These are phyloP conservation scores for Morella rubra DNA, from an alignment of 306 rosid genomes.

Conservation along the genomic window DNA sequence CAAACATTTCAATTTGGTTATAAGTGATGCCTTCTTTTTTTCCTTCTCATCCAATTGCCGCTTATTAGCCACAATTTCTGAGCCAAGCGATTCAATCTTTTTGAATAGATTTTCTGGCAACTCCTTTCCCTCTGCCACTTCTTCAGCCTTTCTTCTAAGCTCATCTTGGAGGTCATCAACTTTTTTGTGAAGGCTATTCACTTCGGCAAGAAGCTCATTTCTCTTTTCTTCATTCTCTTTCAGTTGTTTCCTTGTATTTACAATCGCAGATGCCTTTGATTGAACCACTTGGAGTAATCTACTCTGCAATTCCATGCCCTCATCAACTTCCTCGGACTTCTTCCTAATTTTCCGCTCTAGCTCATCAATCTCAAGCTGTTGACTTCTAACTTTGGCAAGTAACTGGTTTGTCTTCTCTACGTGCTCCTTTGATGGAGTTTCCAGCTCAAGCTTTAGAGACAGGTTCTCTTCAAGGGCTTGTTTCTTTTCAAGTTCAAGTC, in stretches of 20 bases:
- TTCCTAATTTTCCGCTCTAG: conserved; percentile 37
- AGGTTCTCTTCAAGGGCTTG: conserved; percentile 40
- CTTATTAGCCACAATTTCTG: conserved; percentile 34
- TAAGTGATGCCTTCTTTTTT: conserved; percentile 41
- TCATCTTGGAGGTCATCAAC: conserved; percentile 33
- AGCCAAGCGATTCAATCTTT: conserved; percentile 30
- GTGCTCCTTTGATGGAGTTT: conserved; percentile 19
- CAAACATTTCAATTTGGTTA: conserved; percentile 33
- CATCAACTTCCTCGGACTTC: conserved; percentile 45
- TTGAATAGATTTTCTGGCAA: conserved; percentile 29
- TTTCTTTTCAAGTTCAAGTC: conserved; percentile 39
- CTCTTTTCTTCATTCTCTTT: conserved; percentile 45
- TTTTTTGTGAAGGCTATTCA: conserved; percentile 35
- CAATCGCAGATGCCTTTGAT: conserved; percentile 38
- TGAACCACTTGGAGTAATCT: conserved; percentile 40
- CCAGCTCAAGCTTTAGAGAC: conserved; percentile 43
- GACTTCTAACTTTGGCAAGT: conserved; percentile 21
- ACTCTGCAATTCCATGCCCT: conserved; percentile 47
- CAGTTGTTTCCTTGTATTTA: conserved; percentile 34
- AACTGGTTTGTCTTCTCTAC: conserved; percentile 31
- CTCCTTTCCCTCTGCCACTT: conserved; percentile 24
- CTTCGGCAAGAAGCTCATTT: conserved; percentile 29
- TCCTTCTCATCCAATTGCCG: conserved; percentile 32
- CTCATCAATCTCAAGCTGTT: conserved; percentile 39
- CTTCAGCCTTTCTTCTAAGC: conserved; percentile 38